These are phyloP conservation scores for Aureobasidium uvarum DNA, from an alignment of 2,329 filamentous ascomycete species.

Conservation along the genomic window DNA sequence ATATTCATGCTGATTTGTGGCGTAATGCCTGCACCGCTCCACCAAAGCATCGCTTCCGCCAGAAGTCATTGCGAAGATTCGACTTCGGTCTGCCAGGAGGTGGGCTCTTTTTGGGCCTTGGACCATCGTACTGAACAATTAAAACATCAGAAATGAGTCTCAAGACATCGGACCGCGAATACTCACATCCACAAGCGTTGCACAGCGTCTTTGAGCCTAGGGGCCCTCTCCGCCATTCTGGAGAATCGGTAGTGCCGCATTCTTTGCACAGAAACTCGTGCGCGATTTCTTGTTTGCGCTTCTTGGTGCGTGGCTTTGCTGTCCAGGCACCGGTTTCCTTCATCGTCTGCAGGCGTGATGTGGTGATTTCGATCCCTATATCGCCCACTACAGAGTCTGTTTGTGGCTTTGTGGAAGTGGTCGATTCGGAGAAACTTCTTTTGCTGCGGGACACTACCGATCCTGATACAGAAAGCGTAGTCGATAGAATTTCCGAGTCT, in stretches of 20 bases:
- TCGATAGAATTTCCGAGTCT: not conserved
- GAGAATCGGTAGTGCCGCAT: conserved; percentile 12
- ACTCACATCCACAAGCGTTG: conserved; percentile 17
- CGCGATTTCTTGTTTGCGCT: not conserved
- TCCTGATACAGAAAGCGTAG: not conserved
- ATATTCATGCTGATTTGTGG: not conserved
- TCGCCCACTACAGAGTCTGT: conserved; percentile 3
- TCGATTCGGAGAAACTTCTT: not conserved
- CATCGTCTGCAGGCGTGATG: not conserved
- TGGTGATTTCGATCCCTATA: conserved; percentile 3
- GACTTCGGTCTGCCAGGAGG: not conserved
- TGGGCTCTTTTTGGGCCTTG: not conserved
- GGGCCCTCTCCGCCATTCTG: conserved; percentile 7
- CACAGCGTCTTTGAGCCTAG: conserved; percentile 1
- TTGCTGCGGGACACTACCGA: not conserved
- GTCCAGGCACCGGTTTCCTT: conserved; percentile 8
- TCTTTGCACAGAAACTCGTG: conserved; percentile 5
- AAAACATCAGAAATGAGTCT: not conserved
- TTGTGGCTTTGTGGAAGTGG: conserved; percentile 9
- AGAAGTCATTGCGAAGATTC: not conserved
- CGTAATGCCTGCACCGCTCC: not conserved
- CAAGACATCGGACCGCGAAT: not conserved
- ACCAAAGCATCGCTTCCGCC: not conserved
- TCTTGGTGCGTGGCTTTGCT: conserved; percentile 10
- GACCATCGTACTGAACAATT: conserved; percentile 10